Conservation (phyloP, 2,329 filamentous ascomycete genomes). For the Didymella lethalis region DNA sequence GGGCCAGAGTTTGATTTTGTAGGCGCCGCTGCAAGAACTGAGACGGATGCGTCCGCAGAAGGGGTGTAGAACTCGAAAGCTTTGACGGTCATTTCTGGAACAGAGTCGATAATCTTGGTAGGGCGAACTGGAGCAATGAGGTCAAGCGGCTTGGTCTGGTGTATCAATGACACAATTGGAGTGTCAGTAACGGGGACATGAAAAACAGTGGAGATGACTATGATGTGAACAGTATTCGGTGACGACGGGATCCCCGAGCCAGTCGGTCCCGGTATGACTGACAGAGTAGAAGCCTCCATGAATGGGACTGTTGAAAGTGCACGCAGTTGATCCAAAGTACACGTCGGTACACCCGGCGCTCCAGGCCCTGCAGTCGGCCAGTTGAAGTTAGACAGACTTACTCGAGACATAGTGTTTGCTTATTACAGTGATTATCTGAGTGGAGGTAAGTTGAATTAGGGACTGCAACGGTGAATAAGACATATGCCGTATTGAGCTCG, state of each 20-base stretch:
- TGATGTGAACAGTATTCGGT: neutral
- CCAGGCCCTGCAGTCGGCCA: conserved; percentile 1
- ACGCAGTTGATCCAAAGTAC: no score
- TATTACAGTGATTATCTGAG: neutral
- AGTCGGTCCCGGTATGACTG: neutral
- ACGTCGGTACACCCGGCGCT: neutral
- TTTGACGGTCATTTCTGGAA: neutral
- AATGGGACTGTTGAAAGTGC: neutral
- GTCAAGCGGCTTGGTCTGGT: neutral
- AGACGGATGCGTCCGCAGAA: neutral
- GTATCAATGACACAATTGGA: neutral
- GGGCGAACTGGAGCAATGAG: neutral
- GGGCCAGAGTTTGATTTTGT: neutral
- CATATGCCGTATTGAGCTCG: neutral
- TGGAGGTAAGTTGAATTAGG: neutral
- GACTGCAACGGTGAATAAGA: neutral
- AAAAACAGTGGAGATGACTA: neutral
- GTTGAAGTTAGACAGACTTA: neutral
- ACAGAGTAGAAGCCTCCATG: neutral
- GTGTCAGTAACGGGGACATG: neutral
- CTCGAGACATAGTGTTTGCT: neutral
- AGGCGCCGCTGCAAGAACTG: neutral
- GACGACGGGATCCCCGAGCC: neutral
- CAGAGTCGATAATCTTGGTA: neutral
- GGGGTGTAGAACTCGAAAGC: neutral